phyloP scores from a whole-genome alignment of 371 early-diverging fungal genomes.

The Mortierella sp. region DNA sequence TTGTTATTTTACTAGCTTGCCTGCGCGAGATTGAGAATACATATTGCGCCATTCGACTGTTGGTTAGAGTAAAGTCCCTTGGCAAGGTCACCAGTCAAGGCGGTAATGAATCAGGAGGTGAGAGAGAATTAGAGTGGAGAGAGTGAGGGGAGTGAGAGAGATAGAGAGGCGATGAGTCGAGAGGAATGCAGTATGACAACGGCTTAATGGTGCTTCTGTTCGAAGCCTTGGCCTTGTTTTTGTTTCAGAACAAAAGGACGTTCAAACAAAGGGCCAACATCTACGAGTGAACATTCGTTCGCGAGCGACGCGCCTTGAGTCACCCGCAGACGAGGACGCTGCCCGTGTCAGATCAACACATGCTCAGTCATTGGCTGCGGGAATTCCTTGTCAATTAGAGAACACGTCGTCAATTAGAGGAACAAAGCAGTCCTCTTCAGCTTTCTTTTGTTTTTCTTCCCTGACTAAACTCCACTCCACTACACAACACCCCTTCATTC shows the following conservation, averaged over 20 bases:
- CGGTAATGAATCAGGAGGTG: background rate
- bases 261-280: background rate
- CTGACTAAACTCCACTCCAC: background rate
- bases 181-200: background rate
- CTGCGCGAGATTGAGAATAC: background rate
- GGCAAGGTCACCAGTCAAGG: background rate
- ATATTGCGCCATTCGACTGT: background rate
- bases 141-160: background rate
- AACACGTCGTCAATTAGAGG: background rate
- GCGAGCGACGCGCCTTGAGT: constrained; percentile 1
- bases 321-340: background rate
- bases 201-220: background rate
- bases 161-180: background rate
- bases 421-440: background rate
- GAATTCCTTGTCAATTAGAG: constrained; percentile 4
- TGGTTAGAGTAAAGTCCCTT: too few species aligned
- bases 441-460: background rate
- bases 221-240: background rate
- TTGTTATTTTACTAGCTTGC: background rate
- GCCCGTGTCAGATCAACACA: background rate
- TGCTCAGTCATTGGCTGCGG: constrained; percentile 7
- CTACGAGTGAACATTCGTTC: background rate
- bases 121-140: background rate
- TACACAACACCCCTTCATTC: background rate
- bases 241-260: background rate